Conservation (phyloP, 495 filamentous ascomycete genomes). For the Trichodelitschia bisporula region DNA sequence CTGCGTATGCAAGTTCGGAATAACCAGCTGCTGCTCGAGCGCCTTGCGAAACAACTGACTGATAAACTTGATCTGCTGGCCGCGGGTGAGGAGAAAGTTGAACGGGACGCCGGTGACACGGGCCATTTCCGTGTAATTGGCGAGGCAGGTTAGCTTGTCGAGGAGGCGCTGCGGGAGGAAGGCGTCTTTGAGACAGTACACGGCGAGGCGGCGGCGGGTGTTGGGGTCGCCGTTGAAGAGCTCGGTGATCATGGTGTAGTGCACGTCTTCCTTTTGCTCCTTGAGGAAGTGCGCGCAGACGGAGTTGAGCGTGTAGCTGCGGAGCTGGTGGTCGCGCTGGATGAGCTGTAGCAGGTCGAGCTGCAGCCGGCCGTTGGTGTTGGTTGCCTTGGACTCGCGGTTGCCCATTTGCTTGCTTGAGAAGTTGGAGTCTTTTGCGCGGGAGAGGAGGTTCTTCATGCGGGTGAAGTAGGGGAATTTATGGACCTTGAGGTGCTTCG, state of each 20-base stretch:
- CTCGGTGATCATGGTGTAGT: conserved; percentile 97
- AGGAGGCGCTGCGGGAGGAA: conserved; percentile 85
- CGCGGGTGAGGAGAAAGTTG: conserved; percentile 74
- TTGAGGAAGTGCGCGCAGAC: conserved; percentile 91
- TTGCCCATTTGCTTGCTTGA: conserved; percentile 98
- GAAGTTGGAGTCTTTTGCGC: conserved; percentile 55
- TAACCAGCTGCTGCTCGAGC: conserved; percentile 71
- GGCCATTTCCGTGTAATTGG: conserved; percentile 99
- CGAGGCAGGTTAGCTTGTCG: conserved; percentile 91
- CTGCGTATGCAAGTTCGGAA: conserved; percentile 48
- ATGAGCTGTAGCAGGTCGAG: conserved; percentile 82
- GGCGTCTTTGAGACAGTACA: conserved; percentile 96
- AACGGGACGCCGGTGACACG: conserved; percentile 97
- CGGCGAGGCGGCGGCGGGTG: conserved; percentile 65
- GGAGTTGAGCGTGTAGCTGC: conserved; percentile 94
- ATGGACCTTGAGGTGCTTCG: conserved; percentile 50
- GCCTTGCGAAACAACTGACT: conserved; percentile 95
- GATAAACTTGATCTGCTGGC: conserved; percentile 94
- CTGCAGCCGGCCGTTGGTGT: conserved; percentile 83
- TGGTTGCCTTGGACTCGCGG: conserved; percentile 77
- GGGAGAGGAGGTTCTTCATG: conserved; percentile 35
- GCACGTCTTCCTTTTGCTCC: conserved; percentile 97
- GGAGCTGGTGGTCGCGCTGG: conserved; percentile 78
- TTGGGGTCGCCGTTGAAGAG: conserved; percentile 87
- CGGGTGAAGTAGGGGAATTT: conserved; percentile 73